These are phyloP conservation scores for Pterocarpus santalinus DNA, from an alignment of 306 rosid species.

Conservation along the genomic window DNA sequence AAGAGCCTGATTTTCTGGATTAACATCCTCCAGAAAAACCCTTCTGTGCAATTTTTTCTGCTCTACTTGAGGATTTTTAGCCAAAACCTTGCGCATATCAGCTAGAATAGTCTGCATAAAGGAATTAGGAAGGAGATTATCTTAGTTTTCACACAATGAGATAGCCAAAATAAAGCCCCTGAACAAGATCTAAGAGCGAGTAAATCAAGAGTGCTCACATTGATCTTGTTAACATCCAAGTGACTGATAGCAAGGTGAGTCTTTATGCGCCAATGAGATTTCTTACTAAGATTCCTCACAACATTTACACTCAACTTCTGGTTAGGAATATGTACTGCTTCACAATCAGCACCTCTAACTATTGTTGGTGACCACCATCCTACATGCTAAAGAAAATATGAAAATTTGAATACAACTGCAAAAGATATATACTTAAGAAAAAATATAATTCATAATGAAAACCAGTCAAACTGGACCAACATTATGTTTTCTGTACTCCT, in stretches of 20 bases:
- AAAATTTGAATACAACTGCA: constrained; percentile 28
- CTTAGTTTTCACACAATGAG: constrained; percentile 35
- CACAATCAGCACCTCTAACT: constrained; percentile 97
- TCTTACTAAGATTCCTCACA: constrained; percentile 96
- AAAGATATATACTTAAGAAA: constrained; percentile 17
- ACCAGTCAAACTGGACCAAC: constrained; percentile 8
- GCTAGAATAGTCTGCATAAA: constrained; percentile 81
- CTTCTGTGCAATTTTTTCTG: constrained; percentile 94
- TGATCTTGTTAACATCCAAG: constrained; percentile 84
- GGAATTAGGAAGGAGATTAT: constrained; percentile 33
- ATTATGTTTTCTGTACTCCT: constrained; percentile 26
- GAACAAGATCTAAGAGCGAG: constrained; percentile 32
- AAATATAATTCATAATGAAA: constrained; percentile 17
- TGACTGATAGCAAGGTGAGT: constrained; percentile 85
- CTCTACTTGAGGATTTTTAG: constrained; percentile 96
- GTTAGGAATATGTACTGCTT: constrained; percentile 98
- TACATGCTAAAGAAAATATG: constrained; percentile 72
- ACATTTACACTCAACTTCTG: constrained; percentile 92
- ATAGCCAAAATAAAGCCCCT: constrained; percentile 40
- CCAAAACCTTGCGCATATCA: constrained; percentile 96
- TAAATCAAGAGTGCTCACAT: constrained; percentile 65
- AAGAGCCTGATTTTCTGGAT: constrained; percentile 96
- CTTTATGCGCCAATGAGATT: constrained; percentile 99
- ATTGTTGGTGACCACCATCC: constrained; percentile 99
- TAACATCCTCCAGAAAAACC: constrained; percentile 78